Evolutionary conservation across 495 filamentous ascomycete genomes (phyloP), one percentile per base, ranked within the genome.

Genomic region (Cercophora samala): DNA sequence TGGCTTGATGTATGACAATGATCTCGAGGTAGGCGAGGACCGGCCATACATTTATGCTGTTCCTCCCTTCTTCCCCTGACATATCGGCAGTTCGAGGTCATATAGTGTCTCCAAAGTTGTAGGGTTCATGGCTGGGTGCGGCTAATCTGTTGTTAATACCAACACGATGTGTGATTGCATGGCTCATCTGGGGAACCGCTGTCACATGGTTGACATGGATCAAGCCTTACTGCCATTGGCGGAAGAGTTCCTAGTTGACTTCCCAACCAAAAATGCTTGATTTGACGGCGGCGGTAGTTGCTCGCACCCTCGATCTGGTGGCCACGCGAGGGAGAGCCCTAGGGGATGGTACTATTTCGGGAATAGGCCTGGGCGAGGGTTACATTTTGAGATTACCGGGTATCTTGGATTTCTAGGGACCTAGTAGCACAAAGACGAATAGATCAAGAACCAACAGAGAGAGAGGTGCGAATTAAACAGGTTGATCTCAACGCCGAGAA

Each of bases 111-210:
- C 11, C 1, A 46, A 11, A 46, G 37, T 46, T 15, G 53, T 23
- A 56, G 53, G 53, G 53, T 56, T 21, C 53, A 56, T 19, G 22
- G 53, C 53, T 21, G 60, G 60, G 60, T 5, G 60, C 60, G 29
- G 60, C 26, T 46, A 62, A 62, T 62, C 60, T 62, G 60, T n/a
- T 18, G 60, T 62, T 62, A 62, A 62, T 62, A 62, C 60, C 9
- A 21, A 22, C 2, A 19, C 11, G 5, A 25, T 19, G 25, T 46
- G 11, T 62, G 60, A 62, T 62, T 62, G 60, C 21, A 62, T 46
- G 60, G 60, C 18, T 62, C 26, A 21, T 62, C 29, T 37, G 60
- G 60, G 60, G 29, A 21, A 42, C n/a, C 25, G 15, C 18, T 62
- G 32, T 42, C 60, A 62, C 60, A 21, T 19, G 26, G 26, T 42